phyloP scores from a whole-genome alignment of 805 yeast genomes.

The Ogataea henricii region DNA sequence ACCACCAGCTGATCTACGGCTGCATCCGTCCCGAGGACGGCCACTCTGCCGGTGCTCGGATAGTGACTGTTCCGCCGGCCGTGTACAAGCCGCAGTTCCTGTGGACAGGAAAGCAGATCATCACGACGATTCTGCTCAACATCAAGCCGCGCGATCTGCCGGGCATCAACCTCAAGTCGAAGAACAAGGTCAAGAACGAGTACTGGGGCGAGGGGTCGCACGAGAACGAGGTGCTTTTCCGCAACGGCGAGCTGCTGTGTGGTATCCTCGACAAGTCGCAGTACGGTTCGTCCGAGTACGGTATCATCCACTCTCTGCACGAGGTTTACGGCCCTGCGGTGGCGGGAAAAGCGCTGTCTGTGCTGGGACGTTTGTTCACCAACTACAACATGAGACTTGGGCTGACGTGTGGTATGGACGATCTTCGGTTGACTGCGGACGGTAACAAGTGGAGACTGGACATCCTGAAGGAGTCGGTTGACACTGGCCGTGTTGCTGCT shows the following conservation, averaged over 20 bases:
- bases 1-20: conserved; percentile 92
- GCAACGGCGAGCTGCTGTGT: conserved; percentile 81
- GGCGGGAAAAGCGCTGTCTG: conserved; percentile 88
- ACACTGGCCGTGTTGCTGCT: conserved; percentile 90
- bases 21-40: conserved; percentile 98
- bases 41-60: conserved; percentile 68
- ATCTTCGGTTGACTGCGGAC: conserved; percentile 83
- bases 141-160: conserved; percentile 87
- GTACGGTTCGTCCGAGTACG: conserved; percentile 97
- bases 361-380: conserved; percentile 93
- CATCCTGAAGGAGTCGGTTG: conserved; percentile 73
- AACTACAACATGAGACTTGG: conserved; percentile 90
- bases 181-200: conserved; percentile 88
- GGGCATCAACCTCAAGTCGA: conserved; percentile 81
- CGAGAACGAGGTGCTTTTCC: conserved; percentile 86
- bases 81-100: conserved; percentile 80
- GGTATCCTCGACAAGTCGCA: conserved; percentile 98
- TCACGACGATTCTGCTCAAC: conserved; percentile 86
- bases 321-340: conserved; percentile 91
- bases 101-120: conserved; percentile 98
- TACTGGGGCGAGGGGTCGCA: conserved; percentile 88
- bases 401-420: conserved; percentile 99
- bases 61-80: conserved; percentile 87
- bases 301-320: conserved; percentile 93
- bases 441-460: conserved; percentile 90